These are phyloP conservation scores for Cunninghamia lanceolata DNA, from an alignment of 75 land plant species.

Conservation along the genomic window DNA sequence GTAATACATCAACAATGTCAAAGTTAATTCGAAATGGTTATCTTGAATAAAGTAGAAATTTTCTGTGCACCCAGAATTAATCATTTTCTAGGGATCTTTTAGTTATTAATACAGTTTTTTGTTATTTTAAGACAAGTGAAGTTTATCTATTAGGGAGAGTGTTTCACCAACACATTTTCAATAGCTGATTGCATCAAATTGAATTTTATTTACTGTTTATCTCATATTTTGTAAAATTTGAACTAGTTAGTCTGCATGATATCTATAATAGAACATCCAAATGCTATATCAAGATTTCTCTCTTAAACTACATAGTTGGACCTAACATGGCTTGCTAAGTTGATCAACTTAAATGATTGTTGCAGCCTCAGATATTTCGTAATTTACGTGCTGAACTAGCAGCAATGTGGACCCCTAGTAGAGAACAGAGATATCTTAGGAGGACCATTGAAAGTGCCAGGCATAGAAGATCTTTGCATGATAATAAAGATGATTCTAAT, in stretches of 20 bases:
- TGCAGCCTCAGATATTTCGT: conserved; percentile 69
- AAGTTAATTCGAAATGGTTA: not conserved
- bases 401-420: conserved; percentile 76
- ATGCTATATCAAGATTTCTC: not conserved
- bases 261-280: not conserved
- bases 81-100: not conserved
- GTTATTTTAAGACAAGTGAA: not conserved
- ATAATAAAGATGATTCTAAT: conserved; percentile 16
- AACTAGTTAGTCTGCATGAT: not conserved
- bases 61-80: not conserved
- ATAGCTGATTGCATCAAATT: not conserved
- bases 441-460: conserved; percentile 44
- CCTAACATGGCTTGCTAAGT: not conserved
- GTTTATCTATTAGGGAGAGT: not conserved
- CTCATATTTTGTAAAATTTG: not conserved
- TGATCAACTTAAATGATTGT: not conserved
- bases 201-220: not conserved
- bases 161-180: not conserved
- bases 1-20: not conserved
- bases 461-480: conserved; percentile 21
- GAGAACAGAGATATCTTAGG: conserved; percentile 43
- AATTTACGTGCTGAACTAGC: conserved; percentile 79
- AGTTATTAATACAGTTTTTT: not conserved
- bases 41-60: not conserved
- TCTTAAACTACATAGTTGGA: not conserved